A percentile compares a stretch with the other conserved stretches of the same genome.
phyloP scores from a whole-genome alignment of 345 rosid genomes.

The Isatis tinctoria region DNA sequence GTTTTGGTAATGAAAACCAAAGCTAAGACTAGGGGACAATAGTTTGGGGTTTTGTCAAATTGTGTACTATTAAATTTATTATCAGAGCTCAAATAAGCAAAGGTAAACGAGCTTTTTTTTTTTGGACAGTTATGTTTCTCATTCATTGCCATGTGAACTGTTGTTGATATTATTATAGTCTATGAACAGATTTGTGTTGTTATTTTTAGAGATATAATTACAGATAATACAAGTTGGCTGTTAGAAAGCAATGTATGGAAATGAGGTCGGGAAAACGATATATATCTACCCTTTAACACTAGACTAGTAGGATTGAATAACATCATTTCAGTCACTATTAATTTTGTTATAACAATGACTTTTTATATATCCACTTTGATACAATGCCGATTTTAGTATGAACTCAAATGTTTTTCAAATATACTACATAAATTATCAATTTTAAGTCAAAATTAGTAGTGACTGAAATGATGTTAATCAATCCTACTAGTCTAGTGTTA shows the following conservation, averaged over 20 bases:
- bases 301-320: no score
- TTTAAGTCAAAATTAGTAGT: no score
- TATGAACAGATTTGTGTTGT: not conserved
- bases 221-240: not conserved
- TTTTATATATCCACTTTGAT: no score
- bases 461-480: no score
- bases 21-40: constrained; percentile 32
- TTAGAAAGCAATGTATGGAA: not conserved
- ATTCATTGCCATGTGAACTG: not conserved
- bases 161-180: constrained; percentile 5
- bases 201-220: not conserved
- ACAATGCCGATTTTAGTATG: no score
- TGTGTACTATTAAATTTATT: not conserved
- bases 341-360: no score
- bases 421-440: no score
- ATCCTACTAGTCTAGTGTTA: no score
- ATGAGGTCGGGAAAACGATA: no score
- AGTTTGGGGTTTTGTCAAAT: not conserved
- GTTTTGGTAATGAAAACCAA: constrained; percentile 43
- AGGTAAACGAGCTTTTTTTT: not conserved
- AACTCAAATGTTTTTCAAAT: no score
- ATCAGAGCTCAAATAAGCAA: not conserved
- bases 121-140: not conserved
- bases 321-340: no score
- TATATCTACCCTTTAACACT: no score